Evolutionary conservation across 2,329 filamentous ascomycete species (phyloP), one percentile per base, ranked within the genome.

Genomic region (Paecilomyces sp.): DNA sequence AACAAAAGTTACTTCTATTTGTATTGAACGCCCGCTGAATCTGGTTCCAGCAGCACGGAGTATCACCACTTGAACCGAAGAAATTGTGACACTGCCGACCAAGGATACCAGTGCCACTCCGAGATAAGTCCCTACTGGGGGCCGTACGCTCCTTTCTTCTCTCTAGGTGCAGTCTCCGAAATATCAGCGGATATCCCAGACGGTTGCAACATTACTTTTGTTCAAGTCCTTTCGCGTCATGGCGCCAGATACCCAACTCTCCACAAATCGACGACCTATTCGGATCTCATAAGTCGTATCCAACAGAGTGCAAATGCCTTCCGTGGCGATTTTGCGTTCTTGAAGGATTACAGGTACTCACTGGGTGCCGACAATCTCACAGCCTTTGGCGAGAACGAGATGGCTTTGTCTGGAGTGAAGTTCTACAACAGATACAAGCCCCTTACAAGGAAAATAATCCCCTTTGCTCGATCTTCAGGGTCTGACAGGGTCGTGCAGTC

Each of bases 61-160:
- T 18, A 47, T 15, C 36, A 8, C 2, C 7, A 4, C 24, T 28
- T 30, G 11, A 30, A 53, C 18, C 24, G 11, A 28, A 24, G 18
- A n/a, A 64, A 68, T 12, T 88, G 85, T 74, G 83, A 85, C 68
- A 80, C 78, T 5, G 73, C 83, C 36, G 69, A 80, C 51, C 64
- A 77, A 41, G 87, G 87, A 60, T 89, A 86, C 72, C 82, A 83
- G 63, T 92, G 89, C 73, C 79, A 81, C 55, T 74, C 82, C 3
- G 72, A 82, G 33, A 81, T 88, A 53, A 85, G 86, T 1, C 88
- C 86, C 65, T 82, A 80, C 58, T 96, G 91, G 91, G 92, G 92
- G 59, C 91, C 93, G 72, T 96, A 96, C 73, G 89, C 91, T 18
- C 90, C 92, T 1, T 95, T 86, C 76, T 96, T 90, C 75, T 83